Conservation (phyloP, 2,329 filamentous ascomycete species). For the Coniella vitis region DNA sequence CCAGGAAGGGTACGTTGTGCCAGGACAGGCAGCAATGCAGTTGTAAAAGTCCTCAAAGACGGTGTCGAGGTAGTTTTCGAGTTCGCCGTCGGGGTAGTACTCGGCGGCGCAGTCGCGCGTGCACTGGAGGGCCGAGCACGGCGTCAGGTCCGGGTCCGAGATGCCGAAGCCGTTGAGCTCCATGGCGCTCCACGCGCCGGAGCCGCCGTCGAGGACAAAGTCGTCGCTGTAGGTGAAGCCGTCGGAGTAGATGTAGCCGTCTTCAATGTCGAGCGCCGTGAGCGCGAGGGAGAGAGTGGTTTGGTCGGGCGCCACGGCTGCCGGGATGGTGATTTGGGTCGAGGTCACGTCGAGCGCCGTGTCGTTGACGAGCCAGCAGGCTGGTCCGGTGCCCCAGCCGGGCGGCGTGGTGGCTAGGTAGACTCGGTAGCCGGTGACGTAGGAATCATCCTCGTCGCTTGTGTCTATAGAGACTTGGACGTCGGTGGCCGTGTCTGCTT, state of each 20-base stretch:
- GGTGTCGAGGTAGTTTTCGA: background rate
- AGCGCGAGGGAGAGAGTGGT: conserved; percentile 25
- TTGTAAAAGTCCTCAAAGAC: background rate
- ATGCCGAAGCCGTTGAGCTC: conserved; percentile 9
- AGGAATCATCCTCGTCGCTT: conserved; percentile 15
- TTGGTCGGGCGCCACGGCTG: conserved; percentile 24
- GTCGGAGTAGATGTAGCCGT: conserved; percentile 3
- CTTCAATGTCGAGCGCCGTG: conserved; percentile 11
- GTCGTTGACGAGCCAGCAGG: conserved; percentile 27
- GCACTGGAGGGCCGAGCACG: conserved; percentile 15
- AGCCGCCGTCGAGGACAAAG: conserved; percentile 14
- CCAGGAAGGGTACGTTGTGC: background rate
- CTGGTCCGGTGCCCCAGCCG: conserved; percentile 24
- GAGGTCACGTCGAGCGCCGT: conserved; percentile 22
- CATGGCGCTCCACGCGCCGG: conserved; percentile 12
- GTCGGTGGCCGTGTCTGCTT: background rate
- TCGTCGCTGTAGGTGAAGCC: conserved; percentile 14
- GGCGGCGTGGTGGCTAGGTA: conserved; percentile 27
- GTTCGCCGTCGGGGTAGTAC: conserved; percentile 3
- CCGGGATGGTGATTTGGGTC: conserved; percentile 25
- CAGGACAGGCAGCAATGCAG: background rate
- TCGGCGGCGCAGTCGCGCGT: conserved; percentile 11
- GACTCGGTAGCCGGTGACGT: conserved; percentile 23
- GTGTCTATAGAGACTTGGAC: conserved; percentile 1
- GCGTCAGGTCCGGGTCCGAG: conserved; percentile 3